phyloP scores from a whole-genome alignment of 306 rosid genomes.

The Amphicarpaea edgeworthii region DNA sequence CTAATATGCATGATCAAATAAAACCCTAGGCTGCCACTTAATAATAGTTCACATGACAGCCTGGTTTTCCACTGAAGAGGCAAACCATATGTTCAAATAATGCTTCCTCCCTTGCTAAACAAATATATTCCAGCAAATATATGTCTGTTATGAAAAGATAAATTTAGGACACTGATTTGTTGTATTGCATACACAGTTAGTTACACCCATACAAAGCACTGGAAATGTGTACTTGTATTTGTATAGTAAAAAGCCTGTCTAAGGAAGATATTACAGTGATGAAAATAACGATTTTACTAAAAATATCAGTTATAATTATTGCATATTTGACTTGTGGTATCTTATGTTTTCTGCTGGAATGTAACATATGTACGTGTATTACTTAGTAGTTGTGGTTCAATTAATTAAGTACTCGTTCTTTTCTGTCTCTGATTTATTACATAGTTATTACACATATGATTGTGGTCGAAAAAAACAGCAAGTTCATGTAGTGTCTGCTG shows the following conservation, averaged over 20 bases:
- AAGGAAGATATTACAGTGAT: no score
- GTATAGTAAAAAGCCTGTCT: no score
- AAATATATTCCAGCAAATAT: background rate
- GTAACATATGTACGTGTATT: no score
- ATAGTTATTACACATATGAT: no score
- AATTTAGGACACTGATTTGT: background rate
- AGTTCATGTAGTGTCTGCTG: background rate
- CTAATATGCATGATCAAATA: constrained; percentile 18
- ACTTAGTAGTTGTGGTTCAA: background rate
- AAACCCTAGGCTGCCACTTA: constrained; percentile 31
- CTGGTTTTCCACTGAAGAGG: constrained; percentile 2
- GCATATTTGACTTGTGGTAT: no score
- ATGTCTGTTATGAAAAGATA: background rate
- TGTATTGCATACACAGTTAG: background rate
- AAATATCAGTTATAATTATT: no score
- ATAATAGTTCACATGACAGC: background rate
- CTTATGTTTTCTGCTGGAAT: no score
- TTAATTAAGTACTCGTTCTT: background rate
- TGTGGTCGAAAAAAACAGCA: no score
- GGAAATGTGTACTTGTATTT: no score
- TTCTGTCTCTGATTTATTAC: background rate
- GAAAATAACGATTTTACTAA: no score
- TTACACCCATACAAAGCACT: background rate
- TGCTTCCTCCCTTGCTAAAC: background rate
- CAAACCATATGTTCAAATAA: background rate